These are phyloP conservation scores for Beta lomatogona DNA, from an alignment of 179 eudicot species.

Conservation along the genomic window DNA sequence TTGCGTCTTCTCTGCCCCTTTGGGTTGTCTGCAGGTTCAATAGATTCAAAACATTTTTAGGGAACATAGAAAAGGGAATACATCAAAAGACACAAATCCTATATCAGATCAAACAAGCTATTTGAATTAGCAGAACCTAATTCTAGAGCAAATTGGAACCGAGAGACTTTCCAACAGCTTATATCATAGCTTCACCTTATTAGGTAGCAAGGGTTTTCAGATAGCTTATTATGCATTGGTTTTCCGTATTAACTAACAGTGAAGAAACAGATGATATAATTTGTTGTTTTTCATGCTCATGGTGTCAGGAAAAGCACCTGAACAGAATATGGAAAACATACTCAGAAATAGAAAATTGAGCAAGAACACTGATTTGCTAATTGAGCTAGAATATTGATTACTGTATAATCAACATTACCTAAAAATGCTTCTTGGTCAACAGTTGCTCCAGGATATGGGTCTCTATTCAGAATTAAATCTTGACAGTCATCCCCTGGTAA, in stretches of 20 bases:
- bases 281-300: background rate
- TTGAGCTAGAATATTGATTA: background rate
- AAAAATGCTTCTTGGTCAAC: constrained; percentile 32
- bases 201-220: background rate
- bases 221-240: background rate
- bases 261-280: background rate
- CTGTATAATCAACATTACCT: constrained; percentile 27
- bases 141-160: background rate
- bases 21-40: constrained; percentile 30
- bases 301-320: background rate
- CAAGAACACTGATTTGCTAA: background rate
- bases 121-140: background rate
- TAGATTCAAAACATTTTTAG: constrained; percentile 5
- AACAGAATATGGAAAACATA: constrained; percentile 1
- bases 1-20: constrained; percentile 40
- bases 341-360: background rate
- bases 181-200: background rate
- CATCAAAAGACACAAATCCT: background rate
- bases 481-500: constrained; percentile 28
- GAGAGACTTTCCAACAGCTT: background rate
- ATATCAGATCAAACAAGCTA: background rate
- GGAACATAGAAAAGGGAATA: background rate
- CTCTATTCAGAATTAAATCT: constrained; percentile 29
- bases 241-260: background rate
- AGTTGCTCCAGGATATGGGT: constrained; percentile 26